Percentiles rank a stretch among this genome's conserved stretches.
phyloP scores from a whole-genome alignment of 2,329 filamentous ascomycete genomes.

The Bipolaris victoriae region DNA sequence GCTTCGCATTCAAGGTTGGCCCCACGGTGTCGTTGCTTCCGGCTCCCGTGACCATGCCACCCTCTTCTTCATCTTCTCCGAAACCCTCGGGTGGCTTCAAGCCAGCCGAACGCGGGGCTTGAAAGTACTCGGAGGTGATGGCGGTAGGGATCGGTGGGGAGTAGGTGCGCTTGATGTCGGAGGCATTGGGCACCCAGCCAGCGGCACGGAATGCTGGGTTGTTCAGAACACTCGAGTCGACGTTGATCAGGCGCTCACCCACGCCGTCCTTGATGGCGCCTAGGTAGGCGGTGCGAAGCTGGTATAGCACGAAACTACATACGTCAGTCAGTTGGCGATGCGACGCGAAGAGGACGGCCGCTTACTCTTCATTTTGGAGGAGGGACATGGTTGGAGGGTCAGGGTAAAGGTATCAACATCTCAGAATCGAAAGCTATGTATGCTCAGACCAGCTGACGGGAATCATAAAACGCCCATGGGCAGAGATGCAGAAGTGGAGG shows the following conservation, averaged over 20 bases:
- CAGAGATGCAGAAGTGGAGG: slow-evolving; percentile 5
- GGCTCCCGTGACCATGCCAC: slow-evolving; percentile 71
- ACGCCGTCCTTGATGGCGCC: slow-evolving; percentile 82
- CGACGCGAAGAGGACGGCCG: slow-evolving; percentile 8
- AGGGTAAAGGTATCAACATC: slow-evolving; percentile 23
- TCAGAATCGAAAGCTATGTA: slow-evolving; percentile 13
- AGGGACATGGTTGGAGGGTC: slow-evolving; percentile 48
- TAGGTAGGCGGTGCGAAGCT: slow-evolving; percentile 80
- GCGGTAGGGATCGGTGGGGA: slow-evolving; percentile 86
- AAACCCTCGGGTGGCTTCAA: slow-evolving; percentile 61
- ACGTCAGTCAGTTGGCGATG: slow-evolving; percentile 25
- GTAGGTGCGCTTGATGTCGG: slow-evolving; percentile 81
- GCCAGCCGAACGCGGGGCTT: slow-evolving; percentile 67
- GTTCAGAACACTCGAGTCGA: slow-evolving; percentile 80
- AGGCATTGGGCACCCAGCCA: slow-evolving; percentile 76
- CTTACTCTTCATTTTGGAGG: slow-evolving; percentile 55
- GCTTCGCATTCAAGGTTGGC: slow-evolving; percentile 66
- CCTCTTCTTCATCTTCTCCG: slow-evolving; percentile 74
- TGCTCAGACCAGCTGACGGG: slow-evolving; percentile 45
- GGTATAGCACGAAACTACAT: slow-evolving; percentile 77
- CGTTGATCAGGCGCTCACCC: slow-evolving; percentile 80
- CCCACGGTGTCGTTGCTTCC: slow-evolving; percentile 71
- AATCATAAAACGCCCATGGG: slow-evolving; percentile 18
- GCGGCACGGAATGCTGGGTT: slow-evolving; percentile 82
- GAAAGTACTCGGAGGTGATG: slow-evolving; percentile 83